Base-by-base conservation (phyloP, 2,329 filamentous ascomycete genomes). In the Gnomoniopsis sp. region DNA sequence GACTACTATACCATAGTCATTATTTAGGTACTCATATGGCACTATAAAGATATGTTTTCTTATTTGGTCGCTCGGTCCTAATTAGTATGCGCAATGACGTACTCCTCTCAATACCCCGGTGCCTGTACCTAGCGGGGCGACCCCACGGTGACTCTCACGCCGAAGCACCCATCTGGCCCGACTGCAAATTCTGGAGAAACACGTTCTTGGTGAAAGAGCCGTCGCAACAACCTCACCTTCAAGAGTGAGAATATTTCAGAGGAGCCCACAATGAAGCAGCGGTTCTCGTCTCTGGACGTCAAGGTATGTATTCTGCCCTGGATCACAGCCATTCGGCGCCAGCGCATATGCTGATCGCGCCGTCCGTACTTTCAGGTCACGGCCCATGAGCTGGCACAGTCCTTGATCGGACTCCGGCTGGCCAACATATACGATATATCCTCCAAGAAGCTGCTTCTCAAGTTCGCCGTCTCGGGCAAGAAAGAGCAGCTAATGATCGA, bases 341-440 rank as follows among this genome's bases (percentile, higher is more conserved):
- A 14, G 33, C 49, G 17, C 49, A 30, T 41, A 15, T 41, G 36
- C 47, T 49, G 26, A 33, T 30, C 36, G 3, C 36, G 36, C 6
- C 36, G 34, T 30, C 3, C n/a, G 34, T 38, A 17, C 19, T 17
- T 54, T 12, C 69, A 96, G 91, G 91, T 96, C 74, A 96, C 98
- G 70, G 89, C 92, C 58, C 91, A 96, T 72, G 95, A 99, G 82
- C 89, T 99, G 63, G 88, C 91, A 60, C 79, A 84, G 63, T 84
- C 82, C 64, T 82, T 99, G 55, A 85, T 88, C 59, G 85, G 86
- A 60, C 81, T 98, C 62, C 90, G 95, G 63, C 84, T 98, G 53
- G 86, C 90, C 63, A 99, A 99, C 71, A 88, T 97, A 72, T 98
- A 99, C 77, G 95, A 99, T 73, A 85, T 99, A 60, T 96, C 91